Evolutionary conservation across 2,329 filamentous ascomycete genomes (phyloP), one percentile per base, ranked within the genome.

Genomic region (Fusarium proliferatum): DNA sequence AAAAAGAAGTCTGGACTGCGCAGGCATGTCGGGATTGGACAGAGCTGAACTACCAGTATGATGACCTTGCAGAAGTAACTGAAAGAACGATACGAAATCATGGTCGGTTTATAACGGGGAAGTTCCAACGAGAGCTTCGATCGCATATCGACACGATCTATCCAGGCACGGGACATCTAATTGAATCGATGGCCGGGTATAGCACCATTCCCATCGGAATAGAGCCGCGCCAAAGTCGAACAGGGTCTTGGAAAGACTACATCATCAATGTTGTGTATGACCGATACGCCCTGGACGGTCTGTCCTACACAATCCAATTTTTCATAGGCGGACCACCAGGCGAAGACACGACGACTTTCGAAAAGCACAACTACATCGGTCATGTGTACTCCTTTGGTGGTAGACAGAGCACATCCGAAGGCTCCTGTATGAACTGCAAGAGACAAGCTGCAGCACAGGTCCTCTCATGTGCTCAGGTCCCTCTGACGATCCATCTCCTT

Each of bases 1-100:
- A 38, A 6, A 45, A 45, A 2, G 30, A 38, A 15, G 23, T 45
- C 2, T 57, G 49, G 59, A 61, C 59, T 2, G 19, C 49, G 0
- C 23, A 30, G 21, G 39, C 39, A 0, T 57, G 39, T 8, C 38
- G 21, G 1, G 39, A 38, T 12, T 61, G 59, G 39, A 57, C 59
- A 45, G 49, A 61, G 9, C 3, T 58, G 9, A 62, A 45, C 17
- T 60, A 60, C 8, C 58, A 55, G 7, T 61, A 61, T 5, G 36
- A 61, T 5, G 46, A 55, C 16, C 17, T 61, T 9, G 28, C 58
- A 1, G 46, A 53, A 8, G 11, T 61, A 19, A 13, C 46, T 10
- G 28, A n/a, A 3, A 16, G 30, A 30, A 41, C 23, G 7, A 12
- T 55, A 7, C 28, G 5, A 16, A 61, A 41, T 6, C 6, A 34